Base-by-base conservation (phyloP, 345 rosid genomes). In the Murraya paniculata region DNA sequence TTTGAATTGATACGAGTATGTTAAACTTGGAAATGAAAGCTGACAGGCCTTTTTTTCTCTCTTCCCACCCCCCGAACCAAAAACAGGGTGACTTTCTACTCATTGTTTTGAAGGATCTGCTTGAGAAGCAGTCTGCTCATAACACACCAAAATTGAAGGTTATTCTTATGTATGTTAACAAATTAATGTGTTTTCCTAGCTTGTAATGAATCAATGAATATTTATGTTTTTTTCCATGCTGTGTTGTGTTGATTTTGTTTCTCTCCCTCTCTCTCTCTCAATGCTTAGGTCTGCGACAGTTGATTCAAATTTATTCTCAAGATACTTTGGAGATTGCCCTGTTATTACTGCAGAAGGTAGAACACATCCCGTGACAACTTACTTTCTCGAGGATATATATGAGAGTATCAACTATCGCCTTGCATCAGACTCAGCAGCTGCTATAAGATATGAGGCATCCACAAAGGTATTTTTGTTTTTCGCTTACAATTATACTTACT, bases 31-130 rank as follows among this genome's bases (percentile, higher is more conserved):
- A 62, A 27, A 39, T 6, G 0, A 30, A 62, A 53, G 38, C 31
- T n/a, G 48, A 71, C 24, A 14, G 28, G 70, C 50, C n/a, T 38
- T 19, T n/a, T 19, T 73, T 82, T 72, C 16, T 10, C 16, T 18
- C 45, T 55, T 21, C 66, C 45, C 45, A 9, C 45, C 13, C 45
- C 45, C 13, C 13, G n/a, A n/a, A 2, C 45, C 13, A 39, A 39
- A 39, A 62, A 68, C 90, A 95, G 98, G 94, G 97, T 78, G 98
- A 93, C 87, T 95, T 95, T 86, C 91, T 95, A 45, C 98, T 95
- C 73, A 91, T 93, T 84, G 86, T 95, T 86, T 84, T 91, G 94
- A 93, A 90, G 93, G 91, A 88, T 80, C 87, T 95, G 85, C 86
- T 95, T 80, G 98, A 95, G 84, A 90, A 90, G 88, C 95, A 90